Evolutionary conservation across 306 rosid species (phyloP).

Genomic region (Vigna reflexopilosa): DNA sequence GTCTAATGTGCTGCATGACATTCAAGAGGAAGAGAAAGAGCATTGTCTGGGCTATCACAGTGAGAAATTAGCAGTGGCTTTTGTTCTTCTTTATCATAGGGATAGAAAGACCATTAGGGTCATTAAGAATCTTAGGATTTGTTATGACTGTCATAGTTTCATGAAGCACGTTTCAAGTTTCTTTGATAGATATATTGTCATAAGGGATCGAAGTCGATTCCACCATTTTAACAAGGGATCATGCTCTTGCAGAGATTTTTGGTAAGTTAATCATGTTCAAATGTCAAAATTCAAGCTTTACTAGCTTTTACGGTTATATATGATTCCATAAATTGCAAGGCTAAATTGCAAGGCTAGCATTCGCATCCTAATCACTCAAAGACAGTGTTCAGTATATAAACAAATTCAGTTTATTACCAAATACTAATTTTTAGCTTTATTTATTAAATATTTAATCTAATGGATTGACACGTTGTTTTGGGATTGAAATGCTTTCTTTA

Average conservation of each 20-base stretch:
- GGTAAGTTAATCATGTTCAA: constrained; percentile 48
- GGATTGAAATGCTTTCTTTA: no score
- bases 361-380: constrained; percentile 6
- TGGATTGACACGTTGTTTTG: no score
- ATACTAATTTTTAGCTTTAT: no score
- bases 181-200: constrained; percentile 52
- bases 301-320: neutral
- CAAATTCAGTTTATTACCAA: neutral
- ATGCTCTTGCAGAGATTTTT: constrained; percentile 66
- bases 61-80: constrained; percentile 73
- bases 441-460: no score
- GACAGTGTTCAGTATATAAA: neutral
- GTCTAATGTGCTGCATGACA: constrained; percentile 60
- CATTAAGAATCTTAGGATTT: constrained; percentile 68
- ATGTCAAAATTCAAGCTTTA: constrained; percentile 4
- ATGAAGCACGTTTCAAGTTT: constrained; percentile 62
- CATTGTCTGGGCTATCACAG: constrained; percentile 63
- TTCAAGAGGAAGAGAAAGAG: constrained; percentile 69
- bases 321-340: constrained; percentile 11
- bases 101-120: constrained; percentile 61
- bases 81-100: constrained; percentile 55
- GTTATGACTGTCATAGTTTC: constrained; percentile 68
- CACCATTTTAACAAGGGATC: constrained; percentile 64
- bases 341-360: neutral
- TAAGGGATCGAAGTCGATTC: constrained; percentile 63